phyloP scores from a whole-genome alignment of 768 basidiomycete species.

The Leccinum aurantiacum region DNA sequence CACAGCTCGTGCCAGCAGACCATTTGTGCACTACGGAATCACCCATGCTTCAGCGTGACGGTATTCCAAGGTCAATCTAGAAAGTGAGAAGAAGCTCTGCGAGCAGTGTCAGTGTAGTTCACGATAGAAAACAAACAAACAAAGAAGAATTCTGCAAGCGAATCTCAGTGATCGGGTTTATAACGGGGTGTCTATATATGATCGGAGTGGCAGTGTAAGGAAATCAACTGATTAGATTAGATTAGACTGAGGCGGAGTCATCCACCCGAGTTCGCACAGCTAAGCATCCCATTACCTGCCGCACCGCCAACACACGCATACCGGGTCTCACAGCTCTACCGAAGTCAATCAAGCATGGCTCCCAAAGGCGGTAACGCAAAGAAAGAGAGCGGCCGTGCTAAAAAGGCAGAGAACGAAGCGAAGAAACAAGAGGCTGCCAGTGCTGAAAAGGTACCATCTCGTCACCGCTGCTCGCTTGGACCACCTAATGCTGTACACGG shows the following conservation, averaged over 20 bases:
- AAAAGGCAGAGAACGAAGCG: conserved; percentile 88
- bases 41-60: conserved; percentile 23
- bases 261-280: conserved; percentile 13
- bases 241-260: conserved; percentile 14
- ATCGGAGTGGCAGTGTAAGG: conserved; percentile 26
- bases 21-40: conserved; percentile 34
- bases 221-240: conserved; percentile 21
- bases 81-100: neutral
- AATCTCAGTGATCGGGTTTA: conserved; percentile 4
- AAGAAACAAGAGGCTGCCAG: conserved; percentile 69
- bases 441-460: conserved; percentile 53
- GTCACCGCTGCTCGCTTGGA: neutral
- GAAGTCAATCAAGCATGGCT: conserved; percentile 52
- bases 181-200: neutral
- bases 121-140: neutral
- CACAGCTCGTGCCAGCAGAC: conserved; percentile 38
- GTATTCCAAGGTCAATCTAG: neutral
- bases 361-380: conserved; percentile 89
- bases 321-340: conserved; percentile 7
- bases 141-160: conserved; percentile 2
- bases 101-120: neutral
- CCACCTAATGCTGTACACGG: conserved; percentile 5
- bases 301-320: conserved; percentile 1
- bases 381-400: conserved; percentile 87
- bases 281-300: neutral